Percentiles rank a stretch among this genome's conserved stretches.
These are phyloP conservation scores for Chaetomium strumarium DNA, from an alignment of 2,329 filamentous ascomycete genomes.

Conservation along the genomic window DNA sequence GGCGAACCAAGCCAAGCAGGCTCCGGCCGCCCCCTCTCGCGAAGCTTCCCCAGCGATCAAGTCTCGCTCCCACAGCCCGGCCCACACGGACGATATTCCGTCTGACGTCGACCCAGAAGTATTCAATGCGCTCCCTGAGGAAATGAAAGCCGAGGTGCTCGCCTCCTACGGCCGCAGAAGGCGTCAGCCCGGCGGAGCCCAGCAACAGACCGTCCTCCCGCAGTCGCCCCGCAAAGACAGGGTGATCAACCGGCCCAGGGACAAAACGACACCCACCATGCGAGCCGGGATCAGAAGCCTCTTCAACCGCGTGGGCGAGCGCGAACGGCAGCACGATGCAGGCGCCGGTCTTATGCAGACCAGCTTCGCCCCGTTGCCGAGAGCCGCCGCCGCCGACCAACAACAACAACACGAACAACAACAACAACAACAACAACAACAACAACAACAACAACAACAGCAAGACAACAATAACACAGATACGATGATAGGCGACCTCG, in stretches of 20 bases:
- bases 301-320: constrained; percentile 36
- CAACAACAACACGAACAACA: constrained; percentile 8
- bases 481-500: constrained; percentile 45
- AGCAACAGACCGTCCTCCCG: constrained; percentile 32
- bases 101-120: constrained; percentile 82
- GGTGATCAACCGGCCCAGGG: constrained; percentile 43
- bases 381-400: constrained; percentile 16
- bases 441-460: no score
- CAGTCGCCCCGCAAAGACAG: constrained; percentile 55
- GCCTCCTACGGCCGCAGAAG: constrained; percentile 54
- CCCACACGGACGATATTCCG: constrained; percentile 40
- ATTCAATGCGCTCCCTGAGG: constrained; percentile 74
- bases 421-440: constrained; percentile 30
- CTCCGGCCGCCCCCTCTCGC: constrained; percentile 22
- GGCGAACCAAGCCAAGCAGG: constrained; percentile 48
- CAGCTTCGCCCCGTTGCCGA: background rate
- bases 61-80: constrained; percentile 37
- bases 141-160: constrained; percentile 79
- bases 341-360: constrained; percentile 7
- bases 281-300: constrained; percentile 41
- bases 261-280: constrained; percentile 60
- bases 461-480: constrained; percentile 32
- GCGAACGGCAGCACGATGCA: constrained; percentile 45
- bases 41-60: constrained; percentile 30
- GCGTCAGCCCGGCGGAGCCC: constrained; percentile 1